Percentiles rank a stretch among this genome's conserved stretches.
Conservation (phyloP, 257 asterid genomes). For the Ajuga chamaepitys region DNA sequence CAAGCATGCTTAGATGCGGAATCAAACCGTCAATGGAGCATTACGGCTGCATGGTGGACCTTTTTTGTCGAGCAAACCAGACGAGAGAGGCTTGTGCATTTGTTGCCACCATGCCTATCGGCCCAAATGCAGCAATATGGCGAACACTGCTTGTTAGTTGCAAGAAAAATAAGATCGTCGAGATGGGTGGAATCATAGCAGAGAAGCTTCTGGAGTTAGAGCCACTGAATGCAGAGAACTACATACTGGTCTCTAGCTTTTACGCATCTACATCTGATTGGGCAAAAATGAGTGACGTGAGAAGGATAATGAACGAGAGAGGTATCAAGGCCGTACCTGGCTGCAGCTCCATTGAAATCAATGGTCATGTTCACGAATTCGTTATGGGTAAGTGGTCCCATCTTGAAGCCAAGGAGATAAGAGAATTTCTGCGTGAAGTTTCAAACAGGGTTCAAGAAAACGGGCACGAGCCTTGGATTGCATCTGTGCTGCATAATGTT, state of each 20-base stretch:
- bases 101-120: slow-evolving; percentile 37
- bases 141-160: slow-evolving; percentile 51
- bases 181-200: slow-evolving; percentile 44
- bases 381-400: slow-evolving; percentile 58
- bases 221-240: slow-evolving; percentile 63
- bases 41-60: slow-evolving; percentile 67
- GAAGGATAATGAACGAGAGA: slow-evolving; percentile 48
- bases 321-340: slow-evolving; percentile 54
- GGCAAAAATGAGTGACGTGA: slow-evolving; percentile 54
- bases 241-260: slow-evolving; percentile 50
- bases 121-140: slow-evolving; percentile 59
- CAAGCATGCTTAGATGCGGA: slow-evolving; percentile 41
- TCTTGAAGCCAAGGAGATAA: slow-evolving; percentile 45
- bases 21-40: slow-evolving; percentile 71
- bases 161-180: slow-evolving; percentile 40
- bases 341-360: slow-evolving; percentile 56
- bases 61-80: slow-evolving; percentile 43
- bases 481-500: slow-evolving; percentile 38
- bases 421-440: slow-evolving; percentile 27
- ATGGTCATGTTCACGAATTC: slow-evolving; percentile 53
- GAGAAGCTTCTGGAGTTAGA: slow-evolving; percentile 45
- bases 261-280: slow-evolving; percentile 48
- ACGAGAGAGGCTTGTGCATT: slow-evolving; percentile 47
- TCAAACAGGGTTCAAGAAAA: slow-evolving; percentile 31
- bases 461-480: slow-evolving; percentile 66